Conservation (phyloP, 441 rosid genomes). For the Croton laevigatus region DNA sequence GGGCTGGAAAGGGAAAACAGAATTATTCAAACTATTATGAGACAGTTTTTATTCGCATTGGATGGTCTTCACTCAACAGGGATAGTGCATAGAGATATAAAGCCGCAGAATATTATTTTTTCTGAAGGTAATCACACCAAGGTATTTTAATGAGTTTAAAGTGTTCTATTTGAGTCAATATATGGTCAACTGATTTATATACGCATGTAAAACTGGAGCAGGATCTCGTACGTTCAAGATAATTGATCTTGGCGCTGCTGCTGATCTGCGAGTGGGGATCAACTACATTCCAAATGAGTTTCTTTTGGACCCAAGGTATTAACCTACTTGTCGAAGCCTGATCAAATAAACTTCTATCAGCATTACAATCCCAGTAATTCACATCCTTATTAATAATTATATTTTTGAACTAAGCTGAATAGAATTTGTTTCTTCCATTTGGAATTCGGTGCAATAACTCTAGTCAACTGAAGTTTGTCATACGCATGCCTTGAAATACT, state of each 20-base stretch:
- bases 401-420: neutral
- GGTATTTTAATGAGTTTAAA: slow-evolving; percentile 8
- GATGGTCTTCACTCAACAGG: slow-evolving; percentile 98
- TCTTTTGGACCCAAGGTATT: slow-evolving; percentile 88
- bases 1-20: slow-evolving; percentile 80
- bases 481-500: neutral
- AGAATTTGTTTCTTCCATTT: neutral
- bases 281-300: slow-evolving; percentile 95
- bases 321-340: slow-evolving; percentile 16
- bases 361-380: neutral
- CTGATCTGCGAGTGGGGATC: slow-evolving; percentile 91
- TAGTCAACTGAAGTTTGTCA: neutral
- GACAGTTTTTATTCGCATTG: slow-evolving; percentile 82
- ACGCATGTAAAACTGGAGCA: slow-evolving; percentile 34
- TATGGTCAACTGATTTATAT: slow-evolving; percentile 5
- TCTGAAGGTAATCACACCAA: slow-evolving; percentile 67
- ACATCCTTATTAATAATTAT: neutral
- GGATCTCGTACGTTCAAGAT: slow-evolving; percentile 87
- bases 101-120: slow-evolving; percentile 89
- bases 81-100: slow-evolving; percentile 87
- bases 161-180: slow-evolving; percentile 7
- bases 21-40: slow-evolving; percentile 82
- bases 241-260: slow-evolving; percentile 96
- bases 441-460: neutral
- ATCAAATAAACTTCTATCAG: neutral